These are phyloP conservation scores for Lepiota venenata DNA, from an alignment of 768 basidiomycete species.

Conservation along the genomic window DNA sequence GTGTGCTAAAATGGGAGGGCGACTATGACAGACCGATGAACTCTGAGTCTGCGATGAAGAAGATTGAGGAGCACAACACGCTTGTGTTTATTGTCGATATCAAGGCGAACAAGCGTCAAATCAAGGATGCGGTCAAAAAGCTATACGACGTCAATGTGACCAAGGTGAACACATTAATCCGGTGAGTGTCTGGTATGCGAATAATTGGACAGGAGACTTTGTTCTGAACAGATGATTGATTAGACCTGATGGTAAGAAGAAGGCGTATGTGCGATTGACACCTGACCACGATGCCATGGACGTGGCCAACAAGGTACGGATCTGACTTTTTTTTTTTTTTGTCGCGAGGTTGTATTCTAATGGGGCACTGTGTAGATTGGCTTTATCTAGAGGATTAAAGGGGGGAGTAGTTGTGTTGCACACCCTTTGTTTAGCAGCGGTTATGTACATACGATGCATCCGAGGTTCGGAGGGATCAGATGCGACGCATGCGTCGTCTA, in stretches of 20 bases:
- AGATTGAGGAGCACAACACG: conserved; percentile 99
- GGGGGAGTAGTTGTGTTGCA: neutral
- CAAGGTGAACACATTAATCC: conserved; percentile 97
- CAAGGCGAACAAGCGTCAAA: conserved; percentile 96
- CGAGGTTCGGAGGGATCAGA: neutral
- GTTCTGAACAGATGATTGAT: neutral
- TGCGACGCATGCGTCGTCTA: neutral
- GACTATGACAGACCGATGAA: conserved; percentile 65
- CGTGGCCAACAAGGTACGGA: conserved; percentile 89
- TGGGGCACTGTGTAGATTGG: conserved; percentile 59
- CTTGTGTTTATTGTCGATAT: conserved; percentile 97
- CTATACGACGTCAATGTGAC: conserved; percentile 95
- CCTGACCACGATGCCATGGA: conserved; percentile 96
- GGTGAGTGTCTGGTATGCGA: conserved; percentile 45
- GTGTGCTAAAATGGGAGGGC: conserved; percentile 1
- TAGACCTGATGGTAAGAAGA: conserved; percentile 98
- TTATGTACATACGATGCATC: neutral
- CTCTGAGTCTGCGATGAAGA: conserved; percentile 99
- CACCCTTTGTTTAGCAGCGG: too few relatives aligned
- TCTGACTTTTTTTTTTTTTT: neutral
- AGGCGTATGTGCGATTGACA: conserved; percentile 95
- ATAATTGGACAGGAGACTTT: conserved; percentile 1
- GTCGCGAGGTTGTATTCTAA: neutral
- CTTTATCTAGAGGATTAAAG: conserved; percentile 62
- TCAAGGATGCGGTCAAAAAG: conserved; percentile 99